These are phyloP conservation scores for Syzygium aqueum DNA, from an alignment of 345 rosid genomes.

Conservation along the genomic window DNA sequence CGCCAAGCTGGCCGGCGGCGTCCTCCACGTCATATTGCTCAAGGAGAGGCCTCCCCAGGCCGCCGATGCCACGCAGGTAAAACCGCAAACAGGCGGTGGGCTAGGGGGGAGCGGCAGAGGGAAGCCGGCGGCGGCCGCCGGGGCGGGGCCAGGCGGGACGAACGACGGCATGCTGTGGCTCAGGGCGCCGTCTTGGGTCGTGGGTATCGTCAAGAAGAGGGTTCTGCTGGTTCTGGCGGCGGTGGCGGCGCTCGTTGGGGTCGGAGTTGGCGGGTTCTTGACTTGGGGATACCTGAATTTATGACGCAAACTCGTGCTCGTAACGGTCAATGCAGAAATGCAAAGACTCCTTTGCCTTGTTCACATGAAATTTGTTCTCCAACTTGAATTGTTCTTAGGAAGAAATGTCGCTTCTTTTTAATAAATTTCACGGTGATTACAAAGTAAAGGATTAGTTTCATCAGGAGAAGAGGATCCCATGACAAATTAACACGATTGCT, in stretches of 20 bases:
- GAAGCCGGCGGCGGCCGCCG: background rate
- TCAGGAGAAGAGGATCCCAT: background rate
- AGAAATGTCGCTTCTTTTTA: background rate
- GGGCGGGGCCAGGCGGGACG: background rate
- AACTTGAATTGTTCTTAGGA: no score
- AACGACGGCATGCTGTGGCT: background rate
- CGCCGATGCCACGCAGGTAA: background rate
- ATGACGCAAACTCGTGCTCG: background rate
- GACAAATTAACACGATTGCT: background rate
- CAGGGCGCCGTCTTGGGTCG: background rate
- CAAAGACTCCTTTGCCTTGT: background rate
- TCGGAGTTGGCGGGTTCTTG: background rate
- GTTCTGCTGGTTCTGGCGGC: background rate
- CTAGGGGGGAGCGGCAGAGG: background rate
- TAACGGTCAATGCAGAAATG: background rate
- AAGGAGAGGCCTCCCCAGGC: background rate
- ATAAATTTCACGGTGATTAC: background rate
- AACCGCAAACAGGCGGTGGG: background rate
- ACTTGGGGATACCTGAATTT: background rate
- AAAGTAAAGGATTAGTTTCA: background rate
- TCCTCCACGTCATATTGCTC: constrained; percentile 4
- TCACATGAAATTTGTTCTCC: no score
- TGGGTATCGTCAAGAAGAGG: background rate
- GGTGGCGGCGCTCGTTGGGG: background rate
- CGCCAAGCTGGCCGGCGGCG: background rate